Percentiles rank a stretch among this genome's conserved stretches.
Evolutionary conservation across 768 basidiomycete species (phyloP).

Genomic region (Phlebiopsis flavidoalba): DNA sequence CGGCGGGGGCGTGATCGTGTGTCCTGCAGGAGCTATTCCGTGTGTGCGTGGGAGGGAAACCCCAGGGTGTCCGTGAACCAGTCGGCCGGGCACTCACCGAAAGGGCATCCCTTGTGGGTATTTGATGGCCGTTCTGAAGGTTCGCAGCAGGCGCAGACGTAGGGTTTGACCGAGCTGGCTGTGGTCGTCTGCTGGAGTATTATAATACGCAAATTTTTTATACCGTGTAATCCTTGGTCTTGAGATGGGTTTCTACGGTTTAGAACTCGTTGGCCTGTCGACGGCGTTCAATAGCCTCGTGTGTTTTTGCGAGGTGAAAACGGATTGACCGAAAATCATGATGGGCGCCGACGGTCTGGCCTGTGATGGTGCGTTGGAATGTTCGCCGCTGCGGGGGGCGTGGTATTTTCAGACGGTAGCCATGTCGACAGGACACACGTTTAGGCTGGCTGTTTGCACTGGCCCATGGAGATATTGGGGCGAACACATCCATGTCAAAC

Average conservation of each 20-base stretch:
- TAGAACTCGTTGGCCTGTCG: too few relatives aligned
- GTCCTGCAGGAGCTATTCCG: background rate
- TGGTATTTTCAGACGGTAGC: background rate
- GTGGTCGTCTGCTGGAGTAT: too few relatives aligned
- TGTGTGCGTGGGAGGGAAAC: background rate
- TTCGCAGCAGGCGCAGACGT: too few relatives aligned
- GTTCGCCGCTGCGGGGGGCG: background rate
- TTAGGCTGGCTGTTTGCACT: background rate
- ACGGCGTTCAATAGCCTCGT: slow-evolving; percentile 4
- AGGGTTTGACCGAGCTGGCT: too few relatives aligned
- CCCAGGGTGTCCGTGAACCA: too few relatives aligned
- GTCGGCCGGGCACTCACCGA: too few relatives aligned
- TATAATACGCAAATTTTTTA: too few relatives aligned
- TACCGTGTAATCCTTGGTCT: too few relatives aligned
- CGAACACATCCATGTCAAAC: background rate
- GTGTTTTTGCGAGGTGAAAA: background rate
- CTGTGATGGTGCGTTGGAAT: background rate
- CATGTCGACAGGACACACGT: background rate
- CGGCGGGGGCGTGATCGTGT: too few relatives aligned
- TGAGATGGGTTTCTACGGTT: too few relatives aligned
- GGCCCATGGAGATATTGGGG: background rate
- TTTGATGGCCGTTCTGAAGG: too few relatives aligned
- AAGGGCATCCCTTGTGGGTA: too few relatives aligned
- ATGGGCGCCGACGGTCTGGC: slow-evolving; percentile 4
- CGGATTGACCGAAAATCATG: background rate